Evolutionary conservation across 371 early-diverging fungal genomes (phyloP), one percentile per base, ranked within the genome.

Genomic region (Haplosporangium sp.): DNA sequence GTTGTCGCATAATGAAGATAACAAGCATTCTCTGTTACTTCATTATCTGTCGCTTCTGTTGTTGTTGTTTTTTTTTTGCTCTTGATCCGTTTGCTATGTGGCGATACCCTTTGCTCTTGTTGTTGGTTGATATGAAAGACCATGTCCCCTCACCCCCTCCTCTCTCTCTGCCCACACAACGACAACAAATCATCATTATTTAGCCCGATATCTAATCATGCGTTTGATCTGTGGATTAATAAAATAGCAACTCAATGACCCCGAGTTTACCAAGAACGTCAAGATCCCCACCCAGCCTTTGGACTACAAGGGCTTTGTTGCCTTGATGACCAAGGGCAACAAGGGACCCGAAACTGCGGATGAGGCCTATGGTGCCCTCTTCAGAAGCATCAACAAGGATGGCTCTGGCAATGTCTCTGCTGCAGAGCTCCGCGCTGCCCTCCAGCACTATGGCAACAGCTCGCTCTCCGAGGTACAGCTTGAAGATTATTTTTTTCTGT

Each of bases 231-330:
- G 29, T 29, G 29, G 12, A 42, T 11, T n/a, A 16, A 37, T 20
- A 47, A 64, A 20, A 42, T 65, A 79, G 80, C 73, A 60, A 29
- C 69, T 79, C 59, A 73, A 68, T 55, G 54, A 73, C 68, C 62
- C 73, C 59, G 69, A 68, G 67, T 62, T 79, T 64, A 55, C 73
- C 63, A 53, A 53, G 46, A 62, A 53, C 20, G 62, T 79, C 69
- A 79, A 68, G 56, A 23, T 79, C 66, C 80, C 80, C 63, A 62
- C 73, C 66, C 80, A 79, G 69, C 53, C 80, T 14, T 73, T 79
- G 80, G 80, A 79, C 73, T 79, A 47, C 69, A 79, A 79, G 80
- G 73, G 69, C 41, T 79, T 79, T 61, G 43, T 58, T 55, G 66
- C 80, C 66, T 60, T 79, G 60, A 40, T 79, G 62, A 65, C 68